Evolutionary conservation across 352 stramenopile species (phyloP), one percentile per base, ranked within the genome.

Genomic region (Blastocystis sp.): DNA sequence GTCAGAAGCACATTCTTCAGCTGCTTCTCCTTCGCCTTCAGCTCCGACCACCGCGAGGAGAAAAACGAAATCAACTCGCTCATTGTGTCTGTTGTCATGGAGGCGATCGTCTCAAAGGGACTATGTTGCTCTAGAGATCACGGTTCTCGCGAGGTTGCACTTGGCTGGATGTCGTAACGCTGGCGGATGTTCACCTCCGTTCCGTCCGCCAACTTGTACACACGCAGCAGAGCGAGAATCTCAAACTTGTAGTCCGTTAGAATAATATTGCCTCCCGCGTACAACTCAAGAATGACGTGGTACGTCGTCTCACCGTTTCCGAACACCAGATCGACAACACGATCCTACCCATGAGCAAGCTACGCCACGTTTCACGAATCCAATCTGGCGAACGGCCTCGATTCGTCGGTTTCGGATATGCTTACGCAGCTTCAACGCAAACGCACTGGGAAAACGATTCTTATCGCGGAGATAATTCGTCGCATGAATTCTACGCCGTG

Each of bases 391-490:
- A 27, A 94, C 88, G 38, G 88, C 87, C 21, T 91, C 90, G 44
- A 94, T 88, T 0, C 91, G 89, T 89, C 93, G 93, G 71, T 91
- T 92, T 54, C 92, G 90, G 59, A 94, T 87, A 78, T 94, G 91
- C 86, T 94, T 94, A 46, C 92, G 90, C 69, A 94, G 79, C 87
- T 94, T 94, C 91, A 94, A 93, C 1, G 91, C 93, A 87, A 94
- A 94, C 84, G 93, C 90, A 34, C 89, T 92, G 24, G 92, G 92
- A 27, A 93, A 84, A 11, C 88, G 84, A 27, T 87, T 88, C 27
- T 85, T 88, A 2, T 89, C 87, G 8, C 89, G 89, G 29, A 67
- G 29, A 79, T 71, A 86, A 14, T 78, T 72, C 14, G 63, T 86
- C 65, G 40, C 21, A 59, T 84, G 59, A 7, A 84, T 53, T 38